These are phyloP conservation scores for Gentiana macrophylla DNA, from an alignment of 257 asterid genomes.

Conservation along the genomic window DNA sequence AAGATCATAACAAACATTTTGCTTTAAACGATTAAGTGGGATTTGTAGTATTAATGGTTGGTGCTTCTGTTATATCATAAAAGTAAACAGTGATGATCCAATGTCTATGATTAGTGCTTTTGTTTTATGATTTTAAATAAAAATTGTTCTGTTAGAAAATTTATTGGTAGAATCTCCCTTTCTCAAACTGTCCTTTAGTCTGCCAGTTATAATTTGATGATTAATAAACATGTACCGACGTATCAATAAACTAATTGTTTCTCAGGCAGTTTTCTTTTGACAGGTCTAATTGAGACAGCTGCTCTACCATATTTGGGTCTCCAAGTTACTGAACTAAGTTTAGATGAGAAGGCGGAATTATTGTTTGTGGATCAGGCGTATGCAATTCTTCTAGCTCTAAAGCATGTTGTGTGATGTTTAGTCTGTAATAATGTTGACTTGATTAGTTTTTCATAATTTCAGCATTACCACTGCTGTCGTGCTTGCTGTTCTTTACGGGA, in stretches of 20 bases:
- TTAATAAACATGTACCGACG: slow-evolving; percentile 1
- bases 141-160: slow-evolving; percentile 1
- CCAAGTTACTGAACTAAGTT: slow-evolving; percentile 50
- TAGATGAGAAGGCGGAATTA: slow-evolving; percentile 90
- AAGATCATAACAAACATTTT: neutral
- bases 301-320: slow-evolving; percentile 61
- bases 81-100: neutral
- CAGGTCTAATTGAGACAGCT: slow-evolving; percentile 87
- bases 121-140: slow-evolving; percentile 2
- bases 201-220: neutral
- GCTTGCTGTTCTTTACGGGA: slow-evolving; percentile 70
- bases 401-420: slow-evolving; percentile 1
- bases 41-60: neutral
- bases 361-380: slow-evolving; percentile 81
- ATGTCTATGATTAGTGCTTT: neutral
- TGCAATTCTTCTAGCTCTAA: slow-evolving; percentile 6
- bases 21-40: neutral
- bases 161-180: neutral
- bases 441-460: slow-evolving; percentile 15
- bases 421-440: slow-evolving; percentile 3
- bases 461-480: slow-evolving; percentile 80
- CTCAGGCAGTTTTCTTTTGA: slow-evolving; percentile 97
- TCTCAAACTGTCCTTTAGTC: neutral
- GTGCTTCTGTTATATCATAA: neutral
- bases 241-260: slow-evolving; percentile 36